Conservation (phyloP, 345 rosid species). For the Nephelium lappaceum region DNA sequence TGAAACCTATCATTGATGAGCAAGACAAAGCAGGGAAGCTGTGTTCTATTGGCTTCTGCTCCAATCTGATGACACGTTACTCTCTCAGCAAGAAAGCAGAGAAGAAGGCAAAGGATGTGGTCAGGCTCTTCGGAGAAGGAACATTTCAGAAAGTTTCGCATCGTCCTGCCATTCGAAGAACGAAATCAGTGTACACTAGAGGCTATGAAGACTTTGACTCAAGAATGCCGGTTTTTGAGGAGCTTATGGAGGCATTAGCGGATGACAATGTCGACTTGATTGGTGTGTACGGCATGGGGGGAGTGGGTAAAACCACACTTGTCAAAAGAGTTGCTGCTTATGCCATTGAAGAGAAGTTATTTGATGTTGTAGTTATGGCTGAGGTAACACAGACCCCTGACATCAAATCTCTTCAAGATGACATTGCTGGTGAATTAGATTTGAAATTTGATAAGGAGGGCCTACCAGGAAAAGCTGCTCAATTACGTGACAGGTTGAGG, state of each 20-base stretch:
- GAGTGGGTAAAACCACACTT: constrained; percentile 25
- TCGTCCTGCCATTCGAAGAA: neutral
- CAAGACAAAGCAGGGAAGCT: neutral
- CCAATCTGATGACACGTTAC: neutral
- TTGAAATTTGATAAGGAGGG: constrained; percentile 3
- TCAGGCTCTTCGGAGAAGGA: neutral
- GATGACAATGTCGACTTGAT: constrained; percentile 1
- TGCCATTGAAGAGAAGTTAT: neutral
- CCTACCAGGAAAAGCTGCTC: neutral
- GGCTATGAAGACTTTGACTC: neutral
- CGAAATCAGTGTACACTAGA: neutral
- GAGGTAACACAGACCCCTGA: constrained; percentile 8
- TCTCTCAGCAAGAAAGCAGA: neutral
- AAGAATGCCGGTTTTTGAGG: neutral
- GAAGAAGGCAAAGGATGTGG: neutral
- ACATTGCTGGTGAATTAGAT: constrained; percentile 3
- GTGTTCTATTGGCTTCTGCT: neutral
- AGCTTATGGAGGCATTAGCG: neutral
- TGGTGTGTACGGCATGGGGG: constrained; percentile 17
- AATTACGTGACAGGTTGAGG: neutral
- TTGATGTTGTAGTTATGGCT: constrained; percentile 1
- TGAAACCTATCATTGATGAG: neutral
- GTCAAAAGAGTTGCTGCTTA: neutral
- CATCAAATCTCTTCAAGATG: constrained; percentile 10
- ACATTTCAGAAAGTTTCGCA: neutral